These are phyloP conservation scores for Pyricularia grisea DNA, from an alignment of 2,329 filamentous ascomycete genomes.

Conservation along the genomic window DNA sequence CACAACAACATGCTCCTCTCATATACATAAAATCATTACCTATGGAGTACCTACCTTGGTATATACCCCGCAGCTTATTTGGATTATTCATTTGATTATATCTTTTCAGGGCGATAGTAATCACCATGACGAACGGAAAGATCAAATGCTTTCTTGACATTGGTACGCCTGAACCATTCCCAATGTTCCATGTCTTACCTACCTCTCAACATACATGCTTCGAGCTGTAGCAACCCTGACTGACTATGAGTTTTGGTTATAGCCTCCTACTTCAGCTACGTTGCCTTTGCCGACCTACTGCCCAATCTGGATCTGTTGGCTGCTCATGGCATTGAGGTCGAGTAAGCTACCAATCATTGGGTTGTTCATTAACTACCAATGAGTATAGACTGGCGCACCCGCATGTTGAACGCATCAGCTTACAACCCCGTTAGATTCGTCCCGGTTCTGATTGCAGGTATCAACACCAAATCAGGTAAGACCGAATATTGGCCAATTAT, in stretches of 20 bases:
- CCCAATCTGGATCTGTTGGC: slow-evolving; percentile 44
- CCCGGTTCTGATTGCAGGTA: slow-evolving; percentile 62
- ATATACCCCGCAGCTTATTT: background rate
- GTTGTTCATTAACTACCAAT: background rate
- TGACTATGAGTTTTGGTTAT: background rate
- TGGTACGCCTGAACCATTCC: slow-evolving; percentile 31
- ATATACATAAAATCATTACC: background rate
- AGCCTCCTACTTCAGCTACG: slow-evolving; percentile 58
- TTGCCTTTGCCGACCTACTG: slow-evolving; percentile 47
- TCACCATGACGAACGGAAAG: slow-evolving; percentile 7
- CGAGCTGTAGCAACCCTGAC: background rate
- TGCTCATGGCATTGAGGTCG: slow-evolving; percentile 51
- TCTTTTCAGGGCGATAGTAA: background rate
- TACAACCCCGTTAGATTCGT: slow-evolving; percentile 30
- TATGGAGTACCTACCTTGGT: too few species aligned
- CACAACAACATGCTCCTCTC: background rate
- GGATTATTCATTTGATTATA: background rate
- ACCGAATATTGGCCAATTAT: background rate
- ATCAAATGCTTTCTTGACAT: slow-evolving; percentile 49
- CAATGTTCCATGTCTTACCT: background rate
- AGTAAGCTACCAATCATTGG: slow-evolving; percentile 38
- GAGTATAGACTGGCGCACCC: background rate
- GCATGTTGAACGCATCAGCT: background rate
- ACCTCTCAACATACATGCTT: background rate
- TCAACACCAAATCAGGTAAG: slow-evolving; percentile 50